These are phyloP conservation scores for Acanthamoeba royreba DNA, from an alignment of 208 protist genomes.

Conservation along the genomic window DNA sequence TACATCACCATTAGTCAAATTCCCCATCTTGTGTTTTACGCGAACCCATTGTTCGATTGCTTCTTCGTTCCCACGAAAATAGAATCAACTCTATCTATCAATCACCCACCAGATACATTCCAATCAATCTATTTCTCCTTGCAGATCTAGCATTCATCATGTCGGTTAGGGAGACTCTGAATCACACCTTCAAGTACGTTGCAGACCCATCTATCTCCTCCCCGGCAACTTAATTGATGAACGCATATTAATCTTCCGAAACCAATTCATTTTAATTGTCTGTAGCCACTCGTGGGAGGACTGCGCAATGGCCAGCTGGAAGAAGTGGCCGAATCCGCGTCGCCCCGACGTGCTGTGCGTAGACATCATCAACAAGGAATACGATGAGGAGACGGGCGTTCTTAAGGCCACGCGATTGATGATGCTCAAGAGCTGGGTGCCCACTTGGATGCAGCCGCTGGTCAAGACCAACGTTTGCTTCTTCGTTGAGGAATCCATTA, in stretches of 20 bases:
- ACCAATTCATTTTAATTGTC: not conserved
- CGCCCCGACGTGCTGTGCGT: conserved; percentile 61
- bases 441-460: conserved; percentile 48
- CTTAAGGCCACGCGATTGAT: conserved; percentile 52
- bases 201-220: not conserved
- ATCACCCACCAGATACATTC: no score
- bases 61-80: not conserved
- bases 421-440: conserved; percentile 49
- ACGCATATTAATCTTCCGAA: no score
- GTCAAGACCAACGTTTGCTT: conserved; percentile 42
- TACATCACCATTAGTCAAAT: not conserved
- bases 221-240: no score
- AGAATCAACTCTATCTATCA: not conserved
- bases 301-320: conserved; percentile 55
- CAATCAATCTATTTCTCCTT: no score
- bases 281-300: conserved; percentile 59
- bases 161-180: conserved; percentile 50
- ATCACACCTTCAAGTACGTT: conserved; percentile 62
- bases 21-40: not conserved
- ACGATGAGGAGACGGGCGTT: conserved; percentile 54
- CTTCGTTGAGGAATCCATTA: conserved; percentile 55
- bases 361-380: conserved; percentile 57
- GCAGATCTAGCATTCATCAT: conserved; percentile 15
- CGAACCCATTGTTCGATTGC: not conserved
- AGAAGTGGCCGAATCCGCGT: conserved; percentile 60